These are phyloP conservation scores for Solanum pinnatisectum DNA, from an alignment of 257 asterid genomes.

Conservation along the genomic window DNA sequence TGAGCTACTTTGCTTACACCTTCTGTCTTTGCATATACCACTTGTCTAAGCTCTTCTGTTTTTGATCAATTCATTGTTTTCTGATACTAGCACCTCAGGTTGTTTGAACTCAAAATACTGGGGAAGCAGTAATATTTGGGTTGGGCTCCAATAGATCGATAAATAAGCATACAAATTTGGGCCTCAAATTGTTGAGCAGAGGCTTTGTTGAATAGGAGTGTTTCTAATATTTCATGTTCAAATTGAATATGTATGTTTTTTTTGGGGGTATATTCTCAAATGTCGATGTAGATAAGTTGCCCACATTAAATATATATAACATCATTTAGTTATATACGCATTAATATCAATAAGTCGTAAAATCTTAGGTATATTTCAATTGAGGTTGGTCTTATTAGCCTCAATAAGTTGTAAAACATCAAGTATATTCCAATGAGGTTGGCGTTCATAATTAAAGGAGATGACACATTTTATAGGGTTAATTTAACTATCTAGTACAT, in stretches of 20 bases:
- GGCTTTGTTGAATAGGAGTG: not conserved
- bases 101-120: not conserved
- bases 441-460: not conserved
- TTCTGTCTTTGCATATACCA: not conserved
- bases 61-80: not conserved
- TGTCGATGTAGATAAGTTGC: not conserved
- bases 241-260: not conserved
- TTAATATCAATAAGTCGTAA: too few species aligned
- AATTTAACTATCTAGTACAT: too few species aligned
- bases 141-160: not conserved
- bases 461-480: too few species aligned
- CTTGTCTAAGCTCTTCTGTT: not conserved
- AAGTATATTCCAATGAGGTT: not conserved
- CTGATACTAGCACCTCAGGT: not conserved
- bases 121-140: not conserved
- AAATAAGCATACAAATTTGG: not conserved
- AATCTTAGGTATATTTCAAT: too few species aligned
- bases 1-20: constrained; percentile 14
- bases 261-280: not conserved
- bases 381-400: not conserved
- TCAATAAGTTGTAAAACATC: not conserved
- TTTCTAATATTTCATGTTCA: not conserved
- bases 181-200: not conserved
- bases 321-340: too few species aligned
- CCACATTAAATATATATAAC: not conserved